Evolutionary conservation across 2,329 filamentous ascomycete species (phyloP).

Genomic region (Fusarium solani-melongenae): DNA sequence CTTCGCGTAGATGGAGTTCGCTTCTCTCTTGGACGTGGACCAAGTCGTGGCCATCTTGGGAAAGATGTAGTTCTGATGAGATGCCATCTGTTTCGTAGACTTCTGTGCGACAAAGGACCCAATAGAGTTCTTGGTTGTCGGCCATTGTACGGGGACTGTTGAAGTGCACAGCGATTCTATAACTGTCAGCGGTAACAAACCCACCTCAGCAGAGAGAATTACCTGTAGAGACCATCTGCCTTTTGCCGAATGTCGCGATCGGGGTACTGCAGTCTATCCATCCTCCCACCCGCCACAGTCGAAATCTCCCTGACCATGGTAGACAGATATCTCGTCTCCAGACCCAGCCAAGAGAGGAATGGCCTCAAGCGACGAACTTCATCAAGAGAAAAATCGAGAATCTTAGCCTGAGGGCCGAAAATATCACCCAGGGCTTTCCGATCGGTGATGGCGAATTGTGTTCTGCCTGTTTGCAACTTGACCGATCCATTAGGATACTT

Average conservation of each 20-base stretch:
- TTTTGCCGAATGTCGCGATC: slow-evolving; percentile 43
- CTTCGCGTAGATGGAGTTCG: slow-evolving; percentile 47
- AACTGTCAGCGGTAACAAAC: neutral
- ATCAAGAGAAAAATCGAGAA: slow-evolving; percentile 50
- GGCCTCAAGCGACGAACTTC: slow-evolving; percentile 45
- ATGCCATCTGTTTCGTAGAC: slow-evolving; percentile 48
- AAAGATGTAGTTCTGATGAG: slow-evolving; percentile 40
- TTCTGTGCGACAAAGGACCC: slow-evolving; percentile 19
- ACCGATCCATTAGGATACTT: slow-evolving; percentile 29
- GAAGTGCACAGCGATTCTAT: slow-evolving; percentile 38
- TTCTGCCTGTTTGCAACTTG: slow-evolving; percentile 14
- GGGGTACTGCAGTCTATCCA: slow-evolving; percentile 33
- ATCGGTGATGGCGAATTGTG: slow-evolving; percentile 50
- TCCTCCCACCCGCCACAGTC: slow-evolving; percentile 28
- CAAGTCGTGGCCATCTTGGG: slow-evolving; percentile 38
- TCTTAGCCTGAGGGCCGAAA: slow-evolving; percentile 45
- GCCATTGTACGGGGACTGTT: slow-evolving; percentile 27
- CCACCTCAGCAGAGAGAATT: rapidly evolving
- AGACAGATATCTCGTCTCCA: slow-evolving; percentile 49
- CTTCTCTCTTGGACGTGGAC: slow-evolving; percentile 30
- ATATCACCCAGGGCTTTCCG: slow-evolving; percentile 39
- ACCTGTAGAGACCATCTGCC: slow-evolving; percentile 50
- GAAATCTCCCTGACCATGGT: slow-evolving; percentile 48
- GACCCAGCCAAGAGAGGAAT: slow-evolving; percentile 49
- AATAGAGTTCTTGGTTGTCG: slow-evolving; percentile 18